phyloP scores from a whole-genome alignment of 345 rosid species.

The Lepidium didymum region DNA sequence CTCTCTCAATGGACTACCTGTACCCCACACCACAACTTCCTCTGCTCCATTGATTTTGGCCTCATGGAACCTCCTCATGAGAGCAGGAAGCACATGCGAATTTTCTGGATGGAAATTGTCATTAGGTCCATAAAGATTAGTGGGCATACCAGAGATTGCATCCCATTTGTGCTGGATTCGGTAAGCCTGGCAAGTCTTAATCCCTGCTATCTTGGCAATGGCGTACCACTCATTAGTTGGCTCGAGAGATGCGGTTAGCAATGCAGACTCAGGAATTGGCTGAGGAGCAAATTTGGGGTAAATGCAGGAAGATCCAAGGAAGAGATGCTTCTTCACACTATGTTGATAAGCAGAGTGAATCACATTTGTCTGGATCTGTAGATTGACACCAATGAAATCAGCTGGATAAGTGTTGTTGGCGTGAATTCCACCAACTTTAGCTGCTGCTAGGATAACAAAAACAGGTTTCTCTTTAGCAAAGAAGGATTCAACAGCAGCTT shows the following conservation, averaged over 20 bases:
- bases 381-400: conserved; percentile 80
- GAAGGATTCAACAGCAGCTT: conserved; percentile 68
- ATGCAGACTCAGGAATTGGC: conserved; percentile 71
- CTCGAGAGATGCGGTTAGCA: conserved; percentile 72
- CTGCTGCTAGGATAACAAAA: conserved; percentile 74
- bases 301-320: conserved; percentile 91
- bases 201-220: conserved; percentile 80
- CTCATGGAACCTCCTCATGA: conserved; percentile 87
- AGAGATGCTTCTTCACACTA: conserved; percentile 69
- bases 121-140: conserved; percentile 76
- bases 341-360: conserved; percentile 64
- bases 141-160: conserved; percentile 90
- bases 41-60: conserved; percentile 59
- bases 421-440: conserved; percentile 94
- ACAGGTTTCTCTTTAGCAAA: conserved; percentile 56
- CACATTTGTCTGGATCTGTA: conserved; percentile 91
- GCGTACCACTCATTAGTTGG: conserved; percentile 99
- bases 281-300: conserved; percentile 94
- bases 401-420: conserved; percentile 96
- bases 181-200: conserved; percentile 91
- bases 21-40: conserved; percentile 96
- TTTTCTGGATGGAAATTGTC: conserved; percentile 92
- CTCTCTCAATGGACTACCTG: conserved; percentile 88
- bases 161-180: conserved; percentile 69
- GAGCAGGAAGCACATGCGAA: conserved; percentile 86